Base-by-base conservation (phyloP, 768 basidiomycete genomes). In the Cystoderma amianthinum region DNA sequence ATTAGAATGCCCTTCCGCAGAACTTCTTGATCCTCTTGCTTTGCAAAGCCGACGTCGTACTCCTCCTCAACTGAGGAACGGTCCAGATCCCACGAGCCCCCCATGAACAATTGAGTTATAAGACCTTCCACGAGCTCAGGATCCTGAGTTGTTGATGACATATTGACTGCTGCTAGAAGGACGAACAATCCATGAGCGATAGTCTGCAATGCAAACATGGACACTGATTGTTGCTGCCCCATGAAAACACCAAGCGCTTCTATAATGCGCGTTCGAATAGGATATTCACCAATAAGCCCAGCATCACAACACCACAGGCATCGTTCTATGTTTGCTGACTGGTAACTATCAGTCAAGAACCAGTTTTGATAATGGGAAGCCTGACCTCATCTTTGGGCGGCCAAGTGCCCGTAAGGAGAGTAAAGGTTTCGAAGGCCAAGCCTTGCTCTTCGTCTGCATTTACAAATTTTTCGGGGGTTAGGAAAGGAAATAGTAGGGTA, bases 281-380 rank as follows among this genome's bases (percentile, higher is more conserved):
- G 49, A 5, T 70, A 64, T 5, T 62, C 47, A 30, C 64, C 60
- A 15, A 67, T 64, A 5, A 67, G 57, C 1, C 76, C 76, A 6
- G 82, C 82, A 47, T 72, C 75, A 48, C 78, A 77, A 52, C 83
- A 86, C 85, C 85, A 89, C 21, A 82, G 46, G 48, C 71, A 76
- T 18, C 85, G 75, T 44, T 78, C 77, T 7, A 82, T 62, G 40
- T 70, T 73, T 17, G 59, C 63, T 48, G 71, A 53, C 64, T 66
- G 22, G 22, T 41, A 10, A 44, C 44, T 36, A 10, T 36, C 30
- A 23, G n/a, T 15, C 7, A 6, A 20, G 23, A n/a, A 36, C 35
- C 15, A 15, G 32, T 30, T 5, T 34, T 25, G 18, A 32, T 11
- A 15, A 12, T 28, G 13, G 21, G 25, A 20, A 16, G 12, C 50